These are phyloP conservation scores for Berkeleyomyces rouxiae DNA, from an alignment of 2,329 filamentous ascomycete species.

Conservation along the genomic window DNA sequence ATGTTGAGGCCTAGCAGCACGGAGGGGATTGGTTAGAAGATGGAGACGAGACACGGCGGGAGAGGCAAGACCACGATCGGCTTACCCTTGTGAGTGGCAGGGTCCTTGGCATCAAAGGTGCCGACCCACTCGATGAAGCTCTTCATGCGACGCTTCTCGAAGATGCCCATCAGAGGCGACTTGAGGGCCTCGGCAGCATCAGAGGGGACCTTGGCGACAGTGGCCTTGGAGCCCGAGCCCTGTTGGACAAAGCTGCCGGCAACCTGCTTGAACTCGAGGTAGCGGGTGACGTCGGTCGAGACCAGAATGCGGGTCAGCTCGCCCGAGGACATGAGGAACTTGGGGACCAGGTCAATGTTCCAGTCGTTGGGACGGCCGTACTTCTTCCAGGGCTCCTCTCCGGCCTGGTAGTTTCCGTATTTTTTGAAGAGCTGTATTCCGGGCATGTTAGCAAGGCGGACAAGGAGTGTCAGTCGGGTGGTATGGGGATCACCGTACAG, in stretches of 20 bases:
- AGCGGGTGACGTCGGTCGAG: conserved; percentile 78
- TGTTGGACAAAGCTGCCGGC: conserved; percentile 95
- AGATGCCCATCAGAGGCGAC: conserved; percentile 90
- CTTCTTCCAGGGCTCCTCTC: conserved; percentile 92
- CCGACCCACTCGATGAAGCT: conserved; percentile 94
- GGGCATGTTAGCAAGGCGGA: neutral
- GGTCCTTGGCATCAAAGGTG: conserved; percentile 64
- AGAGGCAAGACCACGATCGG: conserved; percentile 11
- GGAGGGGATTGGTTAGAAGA: neutral
- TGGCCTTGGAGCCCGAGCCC: conserved; percentile 63
- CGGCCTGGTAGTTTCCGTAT: conserved; percentile 64
- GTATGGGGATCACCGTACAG: conserved; percentile 36
- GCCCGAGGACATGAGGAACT: conserved; percentile 96
- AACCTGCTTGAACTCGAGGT: conserved; percentile 87
- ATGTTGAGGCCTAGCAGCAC: conserved; percentile 57
- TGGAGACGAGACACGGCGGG: neutral
- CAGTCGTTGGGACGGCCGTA: conserved; percentile 94
- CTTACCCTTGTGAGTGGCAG: conserved; percentile 76
- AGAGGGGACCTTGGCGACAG: conserved; percentile 90
- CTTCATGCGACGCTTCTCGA: conserved; percentile 95
- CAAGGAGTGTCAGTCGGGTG: conserved; percentile 9
- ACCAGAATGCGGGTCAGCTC: conserved; percentile 98
- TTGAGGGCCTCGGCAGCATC: conserved; percentile 79
- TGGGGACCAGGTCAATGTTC: conserved; percentile 98
- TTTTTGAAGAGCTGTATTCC: conserved; percentile 73